Conservation (phyloP, 164 flowering plant genomes). For the Vitis cinerea region DNA sequence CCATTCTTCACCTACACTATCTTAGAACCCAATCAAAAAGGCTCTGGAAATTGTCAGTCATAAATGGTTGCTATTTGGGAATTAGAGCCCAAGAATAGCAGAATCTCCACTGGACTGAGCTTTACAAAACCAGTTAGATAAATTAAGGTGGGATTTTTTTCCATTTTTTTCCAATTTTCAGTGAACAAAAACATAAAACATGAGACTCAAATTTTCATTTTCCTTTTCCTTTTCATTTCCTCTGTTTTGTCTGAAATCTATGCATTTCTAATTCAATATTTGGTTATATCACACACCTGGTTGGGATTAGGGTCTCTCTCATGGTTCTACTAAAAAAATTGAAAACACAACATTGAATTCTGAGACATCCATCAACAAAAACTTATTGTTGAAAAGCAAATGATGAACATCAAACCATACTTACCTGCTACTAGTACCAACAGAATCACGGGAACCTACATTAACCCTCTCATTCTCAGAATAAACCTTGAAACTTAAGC, state of each 20-base stretch:
- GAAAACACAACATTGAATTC: background rate
- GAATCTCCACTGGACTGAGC: too few species aligned
- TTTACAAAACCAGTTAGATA: background rate
- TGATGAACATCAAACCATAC: background rate
- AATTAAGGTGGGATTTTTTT: background rate
- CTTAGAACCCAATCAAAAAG: too few species aligned
- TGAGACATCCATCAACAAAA: background rate
- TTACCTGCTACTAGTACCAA: slow-evolving; percentile 18
- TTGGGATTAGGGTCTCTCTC: slow-evolving; percentile 3
- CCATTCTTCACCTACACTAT: too few species aligned
- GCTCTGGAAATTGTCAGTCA: background rate
- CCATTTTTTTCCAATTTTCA: background rate
- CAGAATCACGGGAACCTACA: slow-evolving; percentile 7
- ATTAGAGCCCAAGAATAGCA: too few species aligned
- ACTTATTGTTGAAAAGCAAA: background rate
- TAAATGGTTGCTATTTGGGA: too few species aligned
- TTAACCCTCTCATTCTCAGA: slow-evolving; percentile 29
- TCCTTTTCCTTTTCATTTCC: background rate
- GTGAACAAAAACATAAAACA: background rate
- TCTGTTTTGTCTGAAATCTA: background rate
- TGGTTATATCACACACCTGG: slow-evolving; percentile 10
- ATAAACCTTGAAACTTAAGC: slow-evolving; percentile 40
- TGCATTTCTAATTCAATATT: background rate
- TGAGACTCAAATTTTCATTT: background rate
- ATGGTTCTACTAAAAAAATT: slow-evolving; percentile 6